These are phyloP conservation scores for Tripterygium wilfordii DNA, from an alignment of 177 flowering plant species.

Conservation along the genomic window DNA sequence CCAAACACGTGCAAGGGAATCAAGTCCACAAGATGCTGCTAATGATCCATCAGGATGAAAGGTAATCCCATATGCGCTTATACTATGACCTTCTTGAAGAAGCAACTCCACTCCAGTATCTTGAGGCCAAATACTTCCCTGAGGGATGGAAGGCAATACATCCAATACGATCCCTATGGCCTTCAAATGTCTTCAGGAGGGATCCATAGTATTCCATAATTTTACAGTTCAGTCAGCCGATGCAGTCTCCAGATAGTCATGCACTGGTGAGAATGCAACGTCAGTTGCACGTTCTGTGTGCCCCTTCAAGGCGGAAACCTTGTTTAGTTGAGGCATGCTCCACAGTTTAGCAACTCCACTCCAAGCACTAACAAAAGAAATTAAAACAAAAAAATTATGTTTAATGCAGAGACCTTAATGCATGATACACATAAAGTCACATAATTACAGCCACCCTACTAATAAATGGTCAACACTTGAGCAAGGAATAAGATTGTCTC, in stretches of 20 bases:
- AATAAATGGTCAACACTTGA: too few species aligned
- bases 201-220: slow-evolving; percentile 77
- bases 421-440: too few species aligned
- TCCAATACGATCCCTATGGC: slow-evolving; percentile 92
- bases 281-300: slow-evolving; percentile 94
- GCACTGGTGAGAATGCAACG: slow-evolving; percentile 83
- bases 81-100: slow-evolving; percentile 98
- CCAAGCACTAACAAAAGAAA: slow-evolving; percentile 43
- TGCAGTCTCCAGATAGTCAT: slow-evolving; percentile 71
- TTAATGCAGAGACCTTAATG: not conserved
- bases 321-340: slow-evolving; percentile 80
- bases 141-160: slow-evolving; percentile 93
- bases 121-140: slow-evolving; percentile 85
- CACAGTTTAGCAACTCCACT: slow-evolving; percentile 78
- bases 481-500: too few species aligned
- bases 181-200: slow-evolving; percentile 62
- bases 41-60: slow-evolving; percentile 95
- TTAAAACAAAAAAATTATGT: not conserved
- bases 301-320: slow-evolving; percentile 67
- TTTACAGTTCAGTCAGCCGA: slow-evolving; percentile 95
- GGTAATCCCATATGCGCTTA: slow-evolving; percentile 78
- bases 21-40: slow-evolving; percentile 90
- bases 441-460: too few species aligned
- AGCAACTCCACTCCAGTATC: slow-evolving; percentile 83
- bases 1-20: slow-evolving; percentile 96